These are phyloP conservation scores for Choiromyces venosus DNA, from an alignment of 495 filamentous ascomycete species.

Conservation along the genomic window DNA sequence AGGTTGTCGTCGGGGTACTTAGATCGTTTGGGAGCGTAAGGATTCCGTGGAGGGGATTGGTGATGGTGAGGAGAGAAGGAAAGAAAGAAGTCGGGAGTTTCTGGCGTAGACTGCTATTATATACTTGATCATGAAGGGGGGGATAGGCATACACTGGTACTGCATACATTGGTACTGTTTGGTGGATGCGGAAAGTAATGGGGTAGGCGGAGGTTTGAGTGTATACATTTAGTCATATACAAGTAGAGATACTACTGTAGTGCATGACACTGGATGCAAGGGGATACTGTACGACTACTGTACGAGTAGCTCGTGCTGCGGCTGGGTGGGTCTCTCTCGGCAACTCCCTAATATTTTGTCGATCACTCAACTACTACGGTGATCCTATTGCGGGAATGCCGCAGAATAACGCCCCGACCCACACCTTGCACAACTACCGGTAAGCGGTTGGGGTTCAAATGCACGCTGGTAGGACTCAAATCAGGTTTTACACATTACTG, in stretches of 20 bases:
- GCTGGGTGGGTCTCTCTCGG: no score
- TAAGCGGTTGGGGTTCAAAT: not conserved
- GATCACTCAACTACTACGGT: not conserved
- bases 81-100: not conserved
- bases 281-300: no score
- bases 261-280: no score
- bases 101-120: not conserved
- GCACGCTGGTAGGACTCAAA: not conserved
- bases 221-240: no score
- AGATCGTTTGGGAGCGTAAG: not conserved
- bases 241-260: no score
- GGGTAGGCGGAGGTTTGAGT: no score
- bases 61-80: no score
- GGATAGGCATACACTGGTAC: no score
- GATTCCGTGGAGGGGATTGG: not conserved
- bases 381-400: not conserved
- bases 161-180: no score
- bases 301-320: no score
- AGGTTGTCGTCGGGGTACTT: not conserved
- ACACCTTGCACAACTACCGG: not conserved
- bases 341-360: no score
- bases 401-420: not conserved
- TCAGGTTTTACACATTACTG: not conserved
- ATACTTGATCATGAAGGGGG: not conserved
- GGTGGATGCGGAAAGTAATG: no score